Conservation (phyloP, 2,329 filamentous ascomycete species). For the Xylariales sp. region DNA sequence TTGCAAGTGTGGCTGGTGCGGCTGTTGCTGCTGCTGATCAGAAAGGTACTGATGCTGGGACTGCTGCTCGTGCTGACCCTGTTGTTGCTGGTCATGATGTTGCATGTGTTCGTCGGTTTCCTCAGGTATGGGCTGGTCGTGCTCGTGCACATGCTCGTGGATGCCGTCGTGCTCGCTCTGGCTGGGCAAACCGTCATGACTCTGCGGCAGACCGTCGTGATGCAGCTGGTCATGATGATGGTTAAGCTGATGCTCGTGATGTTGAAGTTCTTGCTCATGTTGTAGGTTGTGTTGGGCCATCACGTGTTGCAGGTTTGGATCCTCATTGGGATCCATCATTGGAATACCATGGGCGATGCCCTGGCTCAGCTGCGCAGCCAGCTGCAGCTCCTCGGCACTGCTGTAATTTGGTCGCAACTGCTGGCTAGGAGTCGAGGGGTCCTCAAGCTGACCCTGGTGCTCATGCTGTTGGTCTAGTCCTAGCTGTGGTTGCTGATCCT, state of each 20-base stretch:
- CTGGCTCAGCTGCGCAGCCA: constrained; percentile 54
- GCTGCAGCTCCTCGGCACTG: constrained; percentile 52
- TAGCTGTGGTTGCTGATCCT: constrained; percentile 20
- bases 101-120: constrained; percentile 11
- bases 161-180: constrained; percentile 7
- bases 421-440: constrained; percentile 35
- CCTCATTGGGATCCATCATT: constrained; percentile 38
- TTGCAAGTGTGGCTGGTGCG: constrained; percentile 27
- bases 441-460: constrained; percentile 24
- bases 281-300: constrained; percentile 36
- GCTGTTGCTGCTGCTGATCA: constrained; percentile 20
- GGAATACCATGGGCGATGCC: constrained; percentile 48
- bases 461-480: constrained; percentile 20
- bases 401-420: constrained; percentile 35
- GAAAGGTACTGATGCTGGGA: constrained; percentile 14
- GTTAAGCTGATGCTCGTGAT: constrained; percentile 1
- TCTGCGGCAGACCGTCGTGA: constrained; percentile 7
- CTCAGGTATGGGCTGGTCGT: constrained; percentile 7
- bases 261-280: constrained; percentile 6
- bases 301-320: constrained; percentile 37
- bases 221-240: constrained; percentile 7
- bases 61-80: constrained; percentile 17
- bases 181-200: constrained; percentile 8
- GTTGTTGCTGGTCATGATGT: constrained; percentile 17
- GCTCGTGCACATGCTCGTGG: constrained; percentile 7